Evolutionary conservation across 495 filamentous ascomycete genomes (phyloP).

Genomic region (Xylaria acuta): DNA sequence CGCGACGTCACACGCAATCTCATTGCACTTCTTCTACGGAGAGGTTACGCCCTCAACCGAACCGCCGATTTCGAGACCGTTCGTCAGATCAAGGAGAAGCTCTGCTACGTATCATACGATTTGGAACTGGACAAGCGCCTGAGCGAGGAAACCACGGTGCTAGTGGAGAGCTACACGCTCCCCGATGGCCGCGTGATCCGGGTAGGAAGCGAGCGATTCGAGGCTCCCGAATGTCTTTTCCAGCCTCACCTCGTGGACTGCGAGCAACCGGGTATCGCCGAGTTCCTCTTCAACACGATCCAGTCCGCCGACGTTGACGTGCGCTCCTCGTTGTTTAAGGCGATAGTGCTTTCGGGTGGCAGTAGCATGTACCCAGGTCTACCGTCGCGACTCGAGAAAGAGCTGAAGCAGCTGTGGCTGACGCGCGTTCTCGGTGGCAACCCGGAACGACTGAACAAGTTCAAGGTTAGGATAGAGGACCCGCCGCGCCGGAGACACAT

Average conservation of each 20-base stretch:
- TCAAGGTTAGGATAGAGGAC: constrained; percentile 99
- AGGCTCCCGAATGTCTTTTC: constrained; percentile 98
- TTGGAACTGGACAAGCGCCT: constrained; percentile 94
- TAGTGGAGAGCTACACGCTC: constrained; percentile 96
- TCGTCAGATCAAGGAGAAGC: constrained; percentile 99
- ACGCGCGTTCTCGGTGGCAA: constrained; percentile 88
- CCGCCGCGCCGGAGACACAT: constrained; percentile 95
- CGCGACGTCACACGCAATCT: constrained; percentile 97
- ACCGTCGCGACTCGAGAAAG: constrained; percentile 93
- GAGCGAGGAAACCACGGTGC: constrained; percentile 94
- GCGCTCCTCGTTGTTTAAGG: constrained; percentile 90
- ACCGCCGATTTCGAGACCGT: constrained; percentile 99
- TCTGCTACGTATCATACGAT: constrained; percentile 99
- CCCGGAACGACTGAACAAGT: constrained; percentile 93
- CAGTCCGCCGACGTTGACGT: constrained; percentile 95
- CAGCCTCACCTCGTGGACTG: constrained; percentile 98
- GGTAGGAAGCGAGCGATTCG: constrained; percentile 95
- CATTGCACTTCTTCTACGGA: constrained; percentile 90
- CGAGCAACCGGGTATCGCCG: constrained; percentile 94
- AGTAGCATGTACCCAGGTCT: constrained; percentile 99
- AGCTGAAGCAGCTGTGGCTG: constrained; percentile 98
- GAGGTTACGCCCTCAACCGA: constrained; percentile 96
- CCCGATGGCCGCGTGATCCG: constrained; percentile 96
- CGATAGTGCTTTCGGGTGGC: constrained; percentile 93
- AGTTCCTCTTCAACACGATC: constrained; percentile 98